Evolutionary conservation across 768 basidiomycete species (phyloP).

Genomic region (Auricularia cornea): DNA sequence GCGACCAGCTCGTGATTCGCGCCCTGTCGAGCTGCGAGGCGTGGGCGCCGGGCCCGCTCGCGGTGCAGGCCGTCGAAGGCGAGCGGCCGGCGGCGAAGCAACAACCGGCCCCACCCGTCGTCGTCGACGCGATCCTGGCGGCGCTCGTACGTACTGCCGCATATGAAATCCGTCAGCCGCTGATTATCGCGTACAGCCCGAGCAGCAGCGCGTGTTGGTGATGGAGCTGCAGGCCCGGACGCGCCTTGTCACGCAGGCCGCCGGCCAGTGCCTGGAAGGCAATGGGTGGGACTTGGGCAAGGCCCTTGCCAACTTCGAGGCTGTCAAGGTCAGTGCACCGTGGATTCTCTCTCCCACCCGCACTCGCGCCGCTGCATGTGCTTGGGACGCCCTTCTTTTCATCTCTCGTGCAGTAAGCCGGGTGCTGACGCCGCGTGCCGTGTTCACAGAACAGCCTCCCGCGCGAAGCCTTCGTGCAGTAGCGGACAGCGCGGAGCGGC

Average conservation of each 20-base stretch:
- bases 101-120: neutral
- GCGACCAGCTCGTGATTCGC: constrained; percentile 79
- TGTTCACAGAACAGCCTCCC: constrained; percentile 37
- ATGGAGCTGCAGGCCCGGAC: constrained; percentile 66
- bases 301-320: constrained; percentile 79
- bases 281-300: constrained; percentile 79
- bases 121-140: constrained; percentile 29
- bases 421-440: constrained; percentile 6
- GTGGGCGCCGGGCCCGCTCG: constrained; percentile 68
- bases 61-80: constrained; percentile 47
- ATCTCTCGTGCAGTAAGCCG: neutral
- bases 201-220: constrained; percentile 62
- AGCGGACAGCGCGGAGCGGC: neutral
- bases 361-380: too few species aligned
- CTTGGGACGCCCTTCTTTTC: too few species aligned
- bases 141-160: constrained; percentile 42
- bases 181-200: constrained; percentile 37
- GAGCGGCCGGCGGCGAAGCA: constrained; percentile 3
- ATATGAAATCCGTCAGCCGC: neutral
- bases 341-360: too few species aligned
- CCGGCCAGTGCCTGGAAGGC: constrained; percentile 75
- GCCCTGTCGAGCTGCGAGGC: constrained; percentile 76
- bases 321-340: constrained; percentile 81
- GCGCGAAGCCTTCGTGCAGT: constrained; percentile 46
- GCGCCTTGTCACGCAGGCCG: constrained; percentile 67